Evolutionary conservation across 2,329 filamentous ascomycete species (phyloP).

Genomic region (Canariomyces notabilis): DNA sequence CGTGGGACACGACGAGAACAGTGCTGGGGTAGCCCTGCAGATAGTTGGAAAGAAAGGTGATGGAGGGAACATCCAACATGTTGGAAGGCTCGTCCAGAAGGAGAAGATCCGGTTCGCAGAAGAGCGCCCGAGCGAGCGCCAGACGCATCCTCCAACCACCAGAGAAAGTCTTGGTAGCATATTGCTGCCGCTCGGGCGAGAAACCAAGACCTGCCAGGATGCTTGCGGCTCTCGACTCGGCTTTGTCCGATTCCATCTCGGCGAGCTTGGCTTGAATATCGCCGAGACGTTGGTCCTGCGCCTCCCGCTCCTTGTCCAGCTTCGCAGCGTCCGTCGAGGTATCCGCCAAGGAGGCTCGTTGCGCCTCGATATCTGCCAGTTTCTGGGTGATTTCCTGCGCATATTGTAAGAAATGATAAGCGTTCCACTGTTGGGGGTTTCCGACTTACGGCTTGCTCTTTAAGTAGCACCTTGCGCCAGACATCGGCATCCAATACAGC

Average conservation of each 20-base stretch:
- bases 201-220: conserved; percentile 97
- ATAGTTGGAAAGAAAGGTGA: conserved; percentile 95
- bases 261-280: conserved; percentile 88
- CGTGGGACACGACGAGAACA: conserved; percentile 94
- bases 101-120: conserved; percentile 94
- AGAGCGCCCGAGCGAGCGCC: conserved; percentile 87
- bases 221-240: conserved; percentile 88
- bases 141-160: conserved; percentile 99
- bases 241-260: conserved; percentile 99
- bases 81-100: conserved; percentile 98
- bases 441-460: conserved; percentile 69
- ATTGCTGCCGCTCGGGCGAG: conserved; percentile 86
- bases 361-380: conserved; percentile 69
- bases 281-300: conserved; percentile 81
- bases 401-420: conserved; percentile 29
- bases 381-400: conserved; percentile 69
- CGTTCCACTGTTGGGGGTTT: neutral
- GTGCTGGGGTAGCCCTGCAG: conserved; percentile 92
- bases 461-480: conserved; percentile 92
- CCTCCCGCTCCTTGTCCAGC: conserved; percentile 82
- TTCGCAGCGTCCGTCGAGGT: conserved; percentile 83
- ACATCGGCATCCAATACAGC: conserved; percentile 96
- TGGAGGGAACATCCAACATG: conserved; percentile 99
- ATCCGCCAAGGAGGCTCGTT: conserved; percentile 77
- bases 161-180: conserved; percentile 94